Conservation (phyloP, 768 basidiomycete species). For the Phaeotremella fagi region DNA sequence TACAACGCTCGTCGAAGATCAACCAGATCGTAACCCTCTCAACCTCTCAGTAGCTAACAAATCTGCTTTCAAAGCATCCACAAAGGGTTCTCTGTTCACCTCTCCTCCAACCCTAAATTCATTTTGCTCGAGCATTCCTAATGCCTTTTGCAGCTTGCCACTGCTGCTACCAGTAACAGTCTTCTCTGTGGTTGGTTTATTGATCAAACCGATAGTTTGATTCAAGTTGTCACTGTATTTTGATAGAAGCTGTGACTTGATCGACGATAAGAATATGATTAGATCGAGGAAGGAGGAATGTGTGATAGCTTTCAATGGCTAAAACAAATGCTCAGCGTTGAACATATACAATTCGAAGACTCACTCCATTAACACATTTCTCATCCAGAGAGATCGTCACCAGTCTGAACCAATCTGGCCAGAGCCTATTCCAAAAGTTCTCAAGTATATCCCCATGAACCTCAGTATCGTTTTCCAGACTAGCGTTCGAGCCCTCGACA, state of each 20-base stretch:
- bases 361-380: constrained; percentile 31
- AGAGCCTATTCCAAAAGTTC: constrained; percentile 26
- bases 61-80: constrained; percentile 19
- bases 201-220: constrained; percentile 6
- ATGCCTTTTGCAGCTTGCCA: constrained; percentile 20
- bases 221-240: constrained; percentile 8
- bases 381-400: constrained; percentile 20
- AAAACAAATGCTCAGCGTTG: not conserved
- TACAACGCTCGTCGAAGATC: no score
- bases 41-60: constrained; percentile 26
- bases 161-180: constrained; percentile 4
- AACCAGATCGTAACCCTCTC: constrained; percentile 9
- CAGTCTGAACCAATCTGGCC: constrained; percentile 33
- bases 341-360: constrained; percentile 1
- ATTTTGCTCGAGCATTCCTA: constrained; percentile 7
- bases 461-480: not conserved
- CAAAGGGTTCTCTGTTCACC: constrained; percentile 3
- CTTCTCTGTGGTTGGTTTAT: constrained; percentile 3
- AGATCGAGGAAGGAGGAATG: constrained; percentile 35
- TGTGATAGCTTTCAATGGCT: constrained; percentile 27
- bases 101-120: not conserved
- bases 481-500: no score
- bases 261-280: constrained; percentile 20
- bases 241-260: constrained; percentile 8
- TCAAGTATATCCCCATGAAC: constrained; percentile 5